Percentiles rank a stretch among this genome's conserved stretches.
Conservation (phyloP, 2,329 filamentous ascomycete species). For the Chaetomiaceae sp. region DNA sequence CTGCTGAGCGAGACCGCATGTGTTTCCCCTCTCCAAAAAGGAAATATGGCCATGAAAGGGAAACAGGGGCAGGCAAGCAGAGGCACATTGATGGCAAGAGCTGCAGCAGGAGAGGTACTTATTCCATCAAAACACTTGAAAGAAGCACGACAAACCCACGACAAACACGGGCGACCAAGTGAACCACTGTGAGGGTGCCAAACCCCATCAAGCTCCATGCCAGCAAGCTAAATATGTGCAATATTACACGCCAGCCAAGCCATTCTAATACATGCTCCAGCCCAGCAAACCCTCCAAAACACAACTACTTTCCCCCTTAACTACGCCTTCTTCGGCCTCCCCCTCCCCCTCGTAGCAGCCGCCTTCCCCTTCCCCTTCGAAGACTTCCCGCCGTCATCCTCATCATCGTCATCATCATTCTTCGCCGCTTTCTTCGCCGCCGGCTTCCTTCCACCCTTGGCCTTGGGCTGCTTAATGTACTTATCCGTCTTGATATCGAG, state of each 20-base stretch:
- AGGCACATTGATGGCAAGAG: too few relatives aligned
- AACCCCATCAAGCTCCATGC: too few relatives aligned
- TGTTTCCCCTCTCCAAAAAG: too few relatives aligned
- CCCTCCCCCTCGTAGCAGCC: conserved; percentile 39
- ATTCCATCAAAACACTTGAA: too few relatives aligned
- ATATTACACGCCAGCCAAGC: not conserved
- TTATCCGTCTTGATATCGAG: conserved; percentile 91
- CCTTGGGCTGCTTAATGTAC: conserved; percentile 89
- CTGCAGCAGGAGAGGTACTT: too few relatives aligned
- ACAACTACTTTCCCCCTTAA: too few relatives aligned
- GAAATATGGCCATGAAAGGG: too few relatives aligned
- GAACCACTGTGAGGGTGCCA: too few relatives aligned
- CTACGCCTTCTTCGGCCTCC: conserved; percentile 43
- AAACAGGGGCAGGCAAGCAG: too few relatives aligned
- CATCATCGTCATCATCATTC: conserved; percentile 46
- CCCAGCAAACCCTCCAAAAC: not conserved
- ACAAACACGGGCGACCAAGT: too few relatives aligned
- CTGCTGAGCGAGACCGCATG: too few relatives aligned
- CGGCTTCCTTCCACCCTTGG: conserved; percentile 44
- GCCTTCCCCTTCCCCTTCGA: conserved; percentile 40
- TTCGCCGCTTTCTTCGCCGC: conserved; percentile 57
- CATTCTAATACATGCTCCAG: not conserved
- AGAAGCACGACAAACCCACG: too few relatives aligned
- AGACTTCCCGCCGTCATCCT: conserved; percentile 41
- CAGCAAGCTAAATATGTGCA: not conserved